phyloP scores from a whole-genome alignment of 179 eudicot species.

The Carnegiea gigantea region DNA sequence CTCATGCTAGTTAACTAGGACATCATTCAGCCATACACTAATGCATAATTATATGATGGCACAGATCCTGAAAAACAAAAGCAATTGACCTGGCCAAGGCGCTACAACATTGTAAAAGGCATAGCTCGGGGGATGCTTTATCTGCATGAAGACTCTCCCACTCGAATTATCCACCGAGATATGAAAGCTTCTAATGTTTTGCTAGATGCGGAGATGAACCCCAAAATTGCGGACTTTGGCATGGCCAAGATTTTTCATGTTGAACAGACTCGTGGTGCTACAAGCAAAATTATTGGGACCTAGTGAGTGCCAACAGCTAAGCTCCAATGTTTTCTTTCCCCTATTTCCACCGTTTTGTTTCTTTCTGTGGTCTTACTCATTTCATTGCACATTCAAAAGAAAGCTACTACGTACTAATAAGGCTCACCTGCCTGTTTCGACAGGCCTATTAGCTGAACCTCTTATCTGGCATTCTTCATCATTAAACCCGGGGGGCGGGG shows the following conservation, averaged over 20 bases:
- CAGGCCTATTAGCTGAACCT: not conserved
- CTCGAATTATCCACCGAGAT: constrained; percentile 29
- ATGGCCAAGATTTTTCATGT: constrained; percentile 20
- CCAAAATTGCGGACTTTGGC: constrained; percentile 33
- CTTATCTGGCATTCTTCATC: not conserved
- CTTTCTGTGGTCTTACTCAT: not conserved
- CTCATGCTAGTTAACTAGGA: not conserved
- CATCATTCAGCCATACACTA: not conserved
- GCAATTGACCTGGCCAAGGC: constrained; percentile 21
- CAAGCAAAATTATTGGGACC: constrained; percentile 28
- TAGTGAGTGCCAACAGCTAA: not conserved
- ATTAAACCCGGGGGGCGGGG: no score
- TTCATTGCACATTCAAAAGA: no score
- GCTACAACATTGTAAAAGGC: constrained; percentile 26
- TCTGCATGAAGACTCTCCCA: constrained; percentile 29
- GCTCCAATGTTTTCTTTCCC: not conserved
- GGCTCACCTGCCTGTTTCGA: not conserved
- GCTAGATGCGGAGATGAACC: constrained; percentile 25
- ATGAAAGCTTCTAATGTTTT: constrained; percentile 27
- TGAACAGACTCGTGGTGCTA: constrained; percentile 24
- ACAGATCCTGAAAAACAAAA: constrained; percentile 18
- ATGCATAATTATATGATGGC: not conserved
- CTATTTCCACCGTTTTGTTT: not conserved
- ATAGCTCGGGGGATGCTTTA: constrained; percentile 30
- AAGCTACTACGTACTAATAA: no score